Evolutionary conservation across 352 stramenopile species (phyloP).

Genomic region (Globisporangium middletonii): DNA sequence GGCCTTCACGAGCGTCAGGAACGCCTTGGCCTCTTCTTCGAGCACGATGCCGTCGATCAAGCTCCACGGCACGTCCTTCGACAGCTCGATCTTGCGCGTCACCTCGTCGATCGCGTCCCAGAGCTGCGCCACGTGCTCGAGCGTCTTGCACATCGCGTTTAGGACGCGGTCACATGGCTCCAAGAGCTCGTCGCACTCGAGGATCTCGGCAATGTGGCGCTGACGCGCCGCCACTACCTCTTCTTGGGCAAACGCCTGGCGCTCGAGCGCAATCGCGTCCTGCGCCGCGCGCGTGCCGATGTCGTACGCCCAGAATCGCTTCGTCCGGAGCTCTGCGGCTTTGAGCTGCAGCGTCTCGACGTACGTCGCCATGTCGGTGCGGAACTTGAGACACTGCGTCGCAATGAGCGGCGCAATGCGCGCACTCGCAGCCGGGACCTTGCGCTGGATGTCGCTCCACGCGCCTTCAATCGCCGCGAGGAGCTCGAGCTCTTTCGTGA

Average conservation of each 20-base stretch:
- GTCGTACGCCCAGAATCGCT: conserved; percentile 58
- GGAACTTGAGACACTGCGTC: conserved; percentile 56
- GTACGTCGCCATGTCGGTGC: conserved; percentile 79
- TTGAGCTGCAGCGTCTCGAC: conserved; percentile 65
- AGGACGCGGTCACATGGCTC: conserved; percentile 73
- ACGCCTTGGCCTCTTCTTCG: conserved; percentile 91
- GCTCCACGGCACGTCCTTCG: conserved; percentile 87
- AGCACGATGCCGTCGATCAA: conserved; percentile 89
- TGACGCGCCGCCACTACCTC: conserved; percentile 41
- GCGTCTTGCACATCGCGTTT: conserved; percentile 61
- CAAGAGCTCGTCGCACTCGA: conserved; percentile 90
- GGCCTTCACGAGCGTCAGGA: conserved; percentile 85
- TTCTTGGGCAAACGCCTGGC: conserved; percentile 17
- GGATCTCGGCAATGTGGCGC: conserved; percentile 87
- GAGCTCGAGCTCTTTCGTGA: conserved; percentile 54
- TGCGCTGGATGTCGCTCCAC: conserved; percentile 60
- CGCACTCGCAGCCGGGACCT: conserved; percentile 54
- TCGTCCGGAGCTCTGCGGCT: conserved; percentile 39
- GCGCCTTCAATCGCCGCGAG: conserved; percentile 41
- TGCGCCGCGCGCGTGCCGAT: conserved; percentile 36
- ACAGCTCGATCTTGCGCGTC: conserved; percentile 85
- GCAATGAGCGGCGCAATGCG: conserved; percentile 63
- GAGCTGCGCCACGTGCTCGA: conserved; percentile 74
- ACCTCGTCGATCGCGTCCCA: conserved; percentile 87
- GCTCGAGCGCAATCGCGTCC: conserved; percentile 32